phyloP scores from a whole-genome alignment of 78 protist genomes.

The Dictyostelium intermedium region DNA sequence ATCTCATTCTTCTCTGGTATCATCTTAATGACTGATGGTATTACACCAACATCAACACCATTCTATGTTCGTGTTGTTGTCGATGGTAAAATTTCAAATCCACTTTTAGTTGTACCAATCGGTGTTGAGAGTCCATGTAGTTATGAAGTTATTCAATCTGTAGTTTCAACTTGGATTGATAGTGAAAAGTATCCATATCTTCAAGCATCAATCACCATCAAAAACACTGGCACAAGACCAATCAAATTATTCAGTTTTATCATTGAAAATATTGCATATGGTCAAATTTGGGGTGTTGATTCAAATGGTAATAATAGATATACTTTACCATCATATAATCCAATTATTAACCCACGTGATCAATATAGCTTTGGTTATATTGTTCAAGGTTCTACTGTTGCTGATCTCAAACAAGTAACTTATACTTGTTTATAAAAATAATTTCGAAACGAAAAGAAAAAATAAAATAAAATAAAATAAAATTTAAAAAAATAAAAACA shows the following conservation, averaged over 20 bases:
- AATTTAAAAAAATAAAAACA: no score
- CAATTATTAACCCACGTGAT: not conserved
- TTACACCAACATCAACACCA: not conserved
- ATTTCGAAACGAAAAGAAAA: not conserved
- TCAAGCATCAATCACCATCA: not conserved
- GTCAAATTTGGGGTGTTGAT: conserved; percentile 34
- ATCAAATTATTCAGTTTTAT: not conserved
- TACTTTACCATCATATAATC: not conserved
- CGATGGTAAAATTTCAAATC: not conserved
- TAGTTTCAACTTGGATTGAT: not conserved
- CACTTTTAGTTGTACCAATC: not conserved
- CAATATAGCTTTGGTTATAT: conserved; percentile 11
- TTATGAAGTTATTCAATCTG: not conserved
- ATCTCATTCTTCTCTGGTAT: conserved; percentile 1
- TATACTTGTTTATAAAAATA: not conserved
- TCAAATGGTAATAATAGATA: not conserved
- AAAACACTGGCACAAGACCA: conserved; percentile 42
- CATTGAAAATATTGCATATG: not conserved
- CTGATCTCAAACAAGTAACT: not conserved
- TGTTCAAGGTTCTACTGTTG: not conserved
- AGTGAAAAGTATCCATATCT: not conserved
- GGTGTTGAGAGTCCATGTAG: not conserved
- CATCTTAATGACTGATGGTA: not conserved
- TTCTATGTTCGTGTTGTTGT: conserved; percentile 27
- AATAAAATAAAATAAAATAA: not conserved